Conservation (phyloP, 495 filamentous ascomycete genomes). For the Staphylotrichum longicolle region DNA sequence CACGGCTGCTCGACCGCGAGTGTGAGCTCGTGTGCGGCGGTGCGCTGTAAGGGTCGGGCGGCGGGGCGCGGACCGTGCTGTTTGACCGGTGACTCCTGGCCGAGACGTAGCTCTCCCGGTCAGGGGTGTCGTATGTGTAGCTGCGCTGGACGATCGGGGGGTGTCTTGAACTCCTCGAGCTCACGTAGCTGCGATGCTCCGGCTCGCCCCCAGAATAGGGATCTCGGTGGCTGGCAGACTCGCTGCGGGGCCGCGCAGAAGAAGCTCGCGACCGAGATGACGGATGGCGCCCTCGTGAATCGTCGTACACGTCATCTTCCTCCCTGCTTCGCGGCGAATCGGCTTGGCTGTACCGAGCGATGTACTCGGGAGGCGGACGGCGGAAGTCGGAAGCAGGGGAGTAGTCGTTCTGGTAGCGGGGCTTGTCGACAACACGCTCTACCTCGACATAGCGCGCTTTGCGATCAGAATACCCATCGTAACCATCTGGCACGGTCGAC, state of each 20-base stretch:
- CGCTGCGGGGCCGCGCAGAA: slow-evolving; percentile 37
- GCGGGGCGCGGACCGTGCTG: slow-evolving; percentile 33
- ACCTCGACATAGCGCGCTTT: slow-evolving; percentile 38
- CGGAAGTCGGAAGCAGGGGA: slow-evolving; percentile 27
- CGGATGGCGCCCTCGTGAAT: slow-evolving; percentile 37
- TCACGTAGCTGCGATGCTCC: slow-evolving; percentile 34
- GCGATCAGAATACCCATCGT: slow-evolving; percentile 36
- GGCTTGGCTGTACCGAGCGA: slow-evolving; percentile 38
- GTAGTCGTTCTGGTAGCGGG: slow-evolving; percentile 36
- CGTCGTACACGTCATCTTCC: slow-evolving; percentile 46
- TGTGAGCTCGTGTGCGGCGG: slow-evolving; percentile 29
- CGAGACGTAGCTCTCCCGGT: slow-evolving; percentile 42
- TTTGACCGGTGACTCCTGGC: slow-evolving; percentile 38
- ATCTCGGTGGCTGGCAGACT: slow-evolving; percentile 30
- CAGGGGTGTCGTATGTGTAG: slow-evolving; percentile 34
- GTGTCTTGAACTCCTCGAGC: slow-evolving; percentile 29
- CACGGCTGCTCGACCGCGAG: slow-evolving; percentile 32
- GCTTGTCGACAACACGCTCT: slow-evolving; percentile 32
- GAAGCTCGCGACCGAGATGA: slow-evolving; percentile 32
- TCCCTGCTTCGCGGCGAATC: slow-evolving; percentile 39
- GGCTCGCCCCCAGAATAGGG: slow-evolving; percentile 34
- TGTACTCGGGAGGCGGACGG: slow-evolving; percentile 36
- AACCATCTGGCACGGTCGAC: slow-evolving; percentile 39
- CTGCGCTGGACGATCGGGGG: slow-evolving; percentile 34
- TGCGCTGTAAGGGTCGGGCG: slow-evolving; percentile 18